Base-by-base conservation (phyloP, 2,329 filamentous ascomycete species). In the Diaporthe helianthi region DNA sequence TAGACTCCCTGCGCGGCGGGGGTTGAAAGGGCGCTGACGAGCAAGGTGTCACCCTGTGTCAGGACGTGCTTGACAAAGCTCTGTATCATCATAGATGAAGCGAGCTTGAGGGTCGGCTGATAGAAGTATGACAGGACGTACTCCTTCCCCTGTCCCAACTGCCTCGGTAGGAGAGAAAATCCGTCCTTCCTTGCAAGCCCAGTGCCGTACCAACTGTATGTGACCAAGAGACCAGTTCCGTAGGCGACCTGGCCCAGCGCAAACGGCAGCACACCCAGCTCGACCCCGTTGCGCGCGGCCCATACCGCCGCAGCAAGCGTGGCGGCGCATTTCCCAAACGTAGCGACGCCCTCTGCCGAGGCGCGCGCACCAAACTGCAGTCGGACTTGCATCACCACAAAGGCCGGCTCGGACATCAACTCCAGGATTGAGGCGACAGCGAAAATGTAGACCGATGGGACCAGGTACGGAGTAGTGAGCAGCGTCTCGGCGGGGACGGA, bases 41-140 rank as follows among this genome's bases (percentile, higher is more conserved):
- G 89, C 74, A 98, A 88, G 1, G 94, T 93, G 81, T 99, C 96
- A 70, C 95, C 96, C 80, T 98, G 94, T 0, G 96, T 98, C 65
- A 99, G 87, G 65, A 98, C 78, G 78, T 98, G 95, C 80, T 99
- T 99, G 75, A 98, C 89, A 24, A 93, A 81, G 44, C 93, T 94
- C 80, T 99, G 96, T 8, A 94, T 83, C 81, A 94, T 95, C 78
- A 98, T 88, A 75, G 91, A 97, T n/a, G 86, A 85, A 4, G 92
- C 92, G 4, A 98, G 86, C 19, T 86, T 86, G 33, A 96, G 81
- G 1, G 97, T 89, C 1, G 89, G 86, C 13, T 82, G 82, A 70
- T 93, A 92, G 76, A 98, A 93, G 71, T 86, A 86, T 2, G 84
- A 84, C 4, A 85, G 73, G 54, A 87, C 75, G 75, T 90, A 91